Conservation (phyloP, 2,329 filamentous ascomycete species). For the Paecilomyces fulvus region DNA sequence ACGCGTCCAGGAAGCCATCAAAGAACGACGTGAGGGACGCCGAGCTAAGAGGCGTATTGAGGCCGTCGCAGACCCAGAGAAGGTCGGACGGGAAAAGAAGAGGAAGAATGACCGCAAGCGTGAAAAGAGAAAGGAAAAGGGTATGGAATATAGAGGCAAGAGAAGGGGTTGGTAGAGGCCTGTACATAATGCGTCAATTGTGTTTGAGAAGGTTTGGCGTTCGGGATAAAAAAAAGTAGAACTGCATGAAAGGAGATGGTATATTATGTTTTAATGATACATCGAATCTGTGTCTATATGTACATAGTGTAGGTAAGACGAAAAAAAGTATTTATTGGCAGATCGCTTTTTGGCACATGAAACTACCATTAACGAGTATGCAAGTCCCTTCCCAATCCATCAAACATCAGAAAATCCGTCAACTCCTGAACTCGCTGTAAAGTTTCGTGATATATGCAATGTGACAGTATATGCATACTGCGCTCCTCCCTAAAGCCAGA, state of each 20-base stretch:
- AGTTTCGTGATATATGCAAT: background rate
- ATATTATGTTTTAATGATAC: slow-evolving; percentile 1
- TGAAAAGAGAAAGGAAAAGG: slow-evolving; percentile 70
- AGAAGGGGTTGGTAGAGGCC: slow-evolving; percentile 58
- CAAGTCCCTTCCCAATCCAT: background rate
- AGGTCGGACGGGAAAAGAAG: slow-evolving; percentile 67
- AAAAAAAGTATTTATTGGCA: background rate
- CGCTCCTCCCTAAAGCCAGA: background rate
- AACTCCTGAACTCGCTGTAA: background rate
- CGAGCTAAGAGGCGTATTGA: slow-evolving; percentile 83
- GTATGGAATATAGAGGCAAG: slow-evolving; percentile 60
- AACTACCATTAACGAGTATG: background rate
- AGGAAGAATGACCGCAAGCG: slow-evolving; percentile 79
- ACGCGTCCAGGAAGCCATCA: slow-evolving; percentile 64
- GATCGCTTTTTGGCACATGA: background rate
- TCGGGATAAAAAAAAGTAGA: slow-evolving; percentile 10
- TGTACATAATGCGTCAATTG: slow-evolving; percentile 1
- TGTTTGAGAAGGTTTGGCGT: slow-evolving; percentile 8
- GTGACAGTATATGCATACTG: background rate
- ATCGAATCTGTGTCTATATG: background rate
- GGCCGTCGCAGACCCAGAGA: slow-evolving; percentile 73
- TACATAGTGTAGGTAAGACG: slow-evolving; percentile 1
- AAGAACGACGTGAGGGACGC: slow-evolving; percentile 62
- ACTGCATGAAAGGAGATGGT: background rate
- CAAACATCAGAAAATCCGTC: background rate